phyloP scores from a whole-genome alignment of 2,329 filamentous ascomycete species.

The Calonectria ilicicola region DNA sequence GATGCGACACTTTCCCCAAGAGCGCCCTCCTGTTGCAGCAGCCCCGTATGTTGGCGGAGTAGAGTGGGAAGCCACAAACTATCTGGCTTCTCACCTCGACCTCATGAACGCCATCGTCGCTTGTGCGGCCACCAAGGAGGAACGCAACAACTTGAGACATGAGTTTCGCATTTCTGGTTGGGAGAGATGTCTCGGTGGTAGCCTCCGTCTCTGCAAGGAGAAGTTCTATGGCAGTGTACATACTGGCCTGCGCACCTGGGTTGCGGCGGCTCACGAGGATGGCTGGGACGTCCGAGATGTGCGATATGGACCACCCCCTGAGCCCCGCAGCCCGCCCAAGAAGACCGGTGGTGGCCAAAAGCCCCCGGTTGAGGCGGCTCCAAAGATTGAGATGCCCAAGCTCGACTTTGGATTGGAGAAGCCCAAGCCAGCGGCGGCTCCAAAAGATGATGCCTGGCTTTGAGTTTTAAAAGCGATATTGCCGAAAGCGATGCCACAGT shows the following conservation, averaged over 20 bases:
- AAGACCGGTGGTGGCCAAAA: conserved; percentile 52
- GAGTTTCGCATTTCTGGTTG: conserved; percentile 87
- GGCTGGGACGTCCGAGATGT: conserved; percentile 88
- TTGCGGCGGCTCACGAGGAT: conserved; percentile 87
- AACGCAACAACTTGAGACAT: conserved; percentile 82
- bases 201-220: conserved; percentile 91
- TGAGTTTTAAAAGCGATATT: conserved; percentile 9
- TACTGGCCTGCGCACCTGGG: conserved; percentile 89
- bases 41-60: conserved; percentile 97
- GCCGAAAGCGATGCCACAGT: conserved; percentile 1
- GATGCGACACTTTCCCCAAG: conserved; percentile 81
- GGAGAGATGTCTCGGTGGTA: conserved; percentile 89
- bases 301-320: conserved; percentile 72
- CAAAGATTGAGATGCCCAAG: conserved; percentile 71
- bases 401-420: conserved; percentile 62
- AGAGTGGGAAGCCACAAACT: conserved; percentile 99
- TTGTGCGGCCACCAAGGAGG: conserved; percentile 75
- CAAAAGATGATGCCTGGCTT: conserved; percentile 48
- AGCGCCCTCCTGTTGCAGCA: conserved; percentile 89
- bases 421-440: conserved; percentile 36
- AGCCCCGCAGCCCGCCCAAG: conserved; percentile 46
- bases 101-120: conserved; percentile 92
- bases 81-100: conserved; percentile 91
- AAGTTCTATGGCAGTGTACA: conserved; percentile 97
- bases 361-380: conserved; percentile 66